A percentile compares a stretch with the other conserved stretches of the same genome.
These are phyloP conservation scores for Pseudogymnoascus sp. DNA, from an alignment of 2,329 filamentous ascomycete species.

Conservation along the genomic window DNA sequence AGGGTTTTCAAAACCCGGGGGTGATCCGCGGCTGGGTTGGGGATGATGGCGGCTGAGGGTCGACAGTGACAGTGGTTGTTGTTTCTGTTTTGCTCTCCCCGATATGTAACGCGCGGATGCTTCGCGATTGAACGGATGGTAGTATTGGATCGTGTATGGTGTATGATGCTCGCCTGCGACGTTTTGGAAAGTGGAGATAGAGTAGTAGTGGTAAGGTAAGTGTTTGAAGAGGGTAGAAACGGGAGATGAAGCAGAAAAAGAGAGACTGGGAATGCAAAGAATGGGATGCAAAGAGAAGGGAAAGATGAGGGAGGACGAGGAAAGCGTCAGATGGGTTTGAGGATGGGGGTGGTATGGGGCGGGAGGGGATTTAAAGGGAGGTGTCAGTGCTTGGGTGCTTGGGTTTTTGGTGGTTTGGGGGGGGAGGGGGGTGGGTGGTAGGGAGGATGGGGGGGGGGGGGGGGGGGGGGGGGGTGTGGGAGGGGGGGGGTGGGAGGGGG, in stretches of 20 bases:
- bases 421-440: background rate
- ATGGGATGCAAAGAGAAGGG: slow-evolving; percentile 9
- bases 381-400: background rate
- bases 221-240: slow-evolving; percentile 25
- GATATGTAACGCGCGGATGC: slow-evolving; percentile 15
- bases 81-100: background rate
- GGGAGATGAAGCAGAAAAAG: slow-evolving; percentile 25
- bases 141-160: background rate
- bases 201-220: slow-evolving; percentile 17
- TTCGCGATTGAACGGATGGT: slow-evolving; percentile 25
- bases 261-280: slow-evolving; percentile 10
- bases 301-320: slow-evolving; percentile 14
- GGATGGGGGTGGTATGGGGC: slow-evolving; percentile 1
- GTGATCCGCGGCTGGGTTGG: background rate
- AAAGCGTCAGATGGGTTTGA: slow-evolving; percentile 6
- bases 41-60: background rate
- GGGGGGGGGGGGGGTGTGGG: background rate
- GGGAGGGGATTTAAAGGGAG: slow-evolving; percentile 1
- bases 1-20: background rate
- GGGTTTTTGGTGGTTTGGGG: background rate
- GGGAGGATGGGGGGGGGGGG: background rate
- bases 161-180: slow-evolving; percentile 14
- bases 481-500: background rate
- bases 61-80: background rate
- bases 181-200: slow-evolving; percentile 19